These are phyloP conservation scores for Pleurotus sapidus DNA, from an alignment of 768 basidiomycete species.

Conservation along the genomic window DNA sequence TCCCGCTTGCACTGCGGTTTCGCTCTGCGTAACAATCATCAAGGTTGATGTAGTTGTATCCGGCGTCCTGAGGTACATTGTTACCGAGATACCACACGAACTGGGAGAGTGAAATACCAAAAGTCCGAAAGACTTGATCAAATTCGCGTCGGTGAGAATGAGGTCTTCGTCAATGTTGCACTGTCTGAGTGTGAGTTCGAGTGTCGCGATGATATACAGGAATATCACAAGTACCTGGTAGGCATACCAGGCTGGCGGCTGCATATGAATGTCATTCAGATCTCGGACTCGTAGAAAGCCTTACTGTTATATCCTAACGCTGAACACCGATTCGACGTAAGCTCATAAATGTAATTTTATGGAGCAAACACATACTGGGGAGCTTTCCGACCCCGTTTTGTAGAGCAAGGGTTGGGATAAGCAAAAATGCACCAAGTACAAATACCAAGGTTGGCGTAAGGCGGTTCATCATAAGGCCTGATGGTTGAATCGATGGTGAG, in stretches of 20 bases:
- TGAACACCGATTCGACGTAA: slow-evolving; percentile 16
- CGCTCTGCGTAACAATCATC: slow-evolving; percentile 68
- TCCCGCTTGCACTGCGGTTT: slow-evolving; percentile 43
- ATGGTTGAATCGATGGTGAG: too few species aligned
- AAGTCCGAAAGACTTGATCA: slow-evolving; percentile 59
- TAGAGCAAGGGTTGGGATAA: slow-evolving; percentile 15
- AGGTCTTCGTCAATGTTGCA: slow-evolving; percentile 57
- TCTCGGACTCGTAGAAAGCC: slow-evolving; percentile 14
- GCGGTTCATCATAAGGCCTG: too few species aligned
- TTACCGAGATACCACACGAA: neutral
- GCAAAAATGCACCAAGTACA: too few species aligned
- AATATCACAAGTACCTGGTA: slow-evolving; percentile 41
- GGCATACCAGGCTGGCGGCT: slow-evolving; percentile 60
- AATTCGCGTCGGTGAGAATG: slow-evolving; percentile 44
- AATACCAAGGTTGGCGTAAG: too few species aligned
- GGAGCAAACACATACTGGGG: slow-evolving; percentile 25
- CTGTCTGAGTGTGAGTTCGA: slow-evolving; percentile 27
- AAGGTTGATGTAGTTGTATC: slow-evolving; percentile 59
- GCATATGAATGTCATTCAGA: neutral
- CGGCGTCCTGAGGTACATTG: slow-evolving; percentile 39
- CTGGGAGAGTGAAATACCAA: slow-evolving; percentile 23
- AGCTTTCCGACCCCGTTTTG: slow-evolving; percentile 35
- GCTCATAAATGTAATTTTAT: neutral
- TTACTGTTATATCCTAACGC: slow-evolving; percentile 66
- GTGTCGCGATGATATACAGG: neutral